Conservation (phyloP, 257 asterid genomes). For the Scutellaria baicalensis region DNA sequence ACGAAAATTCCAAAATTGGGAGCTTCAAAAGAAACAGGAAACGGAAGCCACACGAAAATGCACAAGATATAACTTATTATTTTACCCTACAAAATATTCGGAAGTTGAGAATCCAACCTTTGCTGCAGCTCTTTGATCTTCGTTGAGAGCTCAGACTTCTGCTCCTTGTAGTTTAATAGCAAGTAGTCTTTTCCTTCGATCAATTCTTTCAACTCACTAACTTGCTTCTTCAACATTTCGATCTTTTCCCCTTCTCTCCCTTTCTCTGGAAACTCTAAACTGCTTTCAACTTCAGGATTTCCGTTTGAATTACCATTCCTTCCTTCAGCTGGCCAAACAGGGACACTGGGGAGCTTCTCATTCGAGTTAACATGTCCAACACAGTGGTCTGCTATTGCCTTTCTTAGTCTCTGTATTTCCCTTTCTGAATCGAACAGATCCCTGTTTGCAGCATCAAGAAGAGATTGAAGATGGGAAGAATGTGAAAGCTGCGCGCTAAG, state of each 20-base stretch:
- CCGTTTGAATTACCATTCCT: slow-evolving; percentile 52
- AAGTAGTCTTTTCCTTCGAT: slow-evolving; percentile 81
- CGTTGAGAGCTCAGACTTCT: slow-evolving; percentile 64
- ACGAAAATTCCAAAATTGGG: slow-evolving; percentile 23
- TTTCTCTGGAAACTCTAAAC: slow-evolving; percentile 32
- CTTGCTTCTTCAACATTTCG: slow-evolving; percentile 67
- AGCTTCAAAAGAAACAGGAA: slow-evolving; percentile 15
- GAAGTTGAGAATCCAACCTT: slow-evolving; percentile 82
- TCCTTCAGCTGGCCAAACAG: slow-evolving; percentile 50
- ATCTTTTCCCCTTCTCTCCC: slow-evolving; percentile 52
- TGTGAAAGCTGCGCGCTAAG: slow-evolving; percentile 50
- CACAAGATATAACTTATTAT: slow-evolving; percentile 27
- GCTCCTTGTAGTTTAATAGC: slow-evolving; percentile 83
- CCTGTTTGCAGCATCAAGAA: slow-evolving; percentile 71
- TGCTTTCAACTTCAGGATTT: slow-evolving; percentile 34
- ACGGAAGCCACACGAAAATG: slow-evolving; percentile 32
- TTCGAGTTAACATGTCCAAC: slow-evolving; percentile 42
- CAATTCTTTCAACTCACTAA: slow-evolving; percentile 68
- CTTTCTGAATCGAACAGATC: slow-evolving; percentile 71
- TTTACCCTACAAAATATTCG: slow-evolving; percentile 64
- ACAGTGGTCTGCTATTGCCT: slow-evolving; percentile 81
- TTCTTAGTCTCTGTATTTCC: slow-evolving; percentile 83
- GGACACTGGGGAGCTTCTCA: slow-evolving; percentile 45
- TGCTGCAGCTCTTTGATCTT: slow-evolving; percentile 78
- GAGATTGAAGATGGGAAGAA: slow-evolving; percentile 67